These are phyloP conservation scores for Pichia sp. DNA, from an alignment of 1,139 yeast genomes.

Conservation along the genomic window DNA sequence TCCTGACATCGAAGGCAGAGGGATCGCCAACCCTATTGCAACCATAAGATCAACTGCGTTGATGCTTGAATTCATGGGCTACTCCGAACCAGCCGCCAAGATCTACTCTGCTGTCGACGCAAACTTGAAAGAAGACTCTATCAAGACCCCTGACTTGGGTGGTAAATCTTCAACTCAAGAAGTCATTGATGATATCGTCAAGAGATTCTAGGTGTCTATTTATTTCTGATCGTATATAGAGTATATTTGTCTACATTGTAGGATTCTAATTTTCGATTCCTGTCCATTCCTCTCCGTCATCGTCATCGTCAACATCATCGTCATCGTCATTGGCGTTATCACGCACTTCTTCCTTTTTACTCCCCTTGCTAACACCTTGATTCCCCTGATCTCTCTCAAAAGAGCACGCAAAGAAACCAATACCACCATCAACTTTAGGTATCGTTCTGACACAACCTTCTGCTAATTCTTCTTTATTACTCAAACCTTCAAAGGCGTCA, in stretches of 20 bases:
- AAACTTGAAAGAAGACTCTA: slow-evolving; percentile 71
- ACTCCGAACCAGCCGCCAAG: slow-evolving; percentile 82
- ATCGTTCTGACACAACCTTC: slow-evolving; percentile 82
- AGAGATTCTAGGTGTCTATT: slow-evolving; percentile 38
- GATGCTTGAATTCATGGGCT: slow-evolving; percentile 95
- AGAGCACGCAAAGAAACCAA: slow-evolving; percentile 93
- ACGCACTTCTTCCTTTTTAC: too few relatives aligned
- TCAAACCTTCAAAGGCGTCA: slow-evolving; percentile 55
- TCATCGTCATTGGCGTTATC: too few relatives aligned
- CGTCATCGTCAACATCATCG: slow-evolving; percentile 5
- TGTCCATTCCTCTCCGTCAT: slow-evolving; percentile 11
- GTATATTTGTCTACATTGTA: neutral
- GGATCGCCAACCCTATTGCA: slow-evolving; percentile 94
- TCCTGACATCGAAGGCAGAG: slow-evolving; percentile 95
- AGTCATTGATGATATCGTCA: slow-evolving; percentile 76
- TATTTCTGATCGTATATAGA: slow-evolving; percentile 1
- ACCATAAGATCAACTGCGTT: slow-evolving; percentile 96
- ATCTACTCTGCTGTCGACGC: slow-evolving; percentile 95
- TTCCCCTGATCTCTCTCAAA: slow-evolving; percentile 53
- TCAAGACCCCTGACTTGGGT: slow-evolving; percentile 93
- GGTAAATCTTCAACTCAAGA: slow-evolving; percentile 83
- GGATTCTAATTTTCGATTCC: slow-evolving; percentile 6
- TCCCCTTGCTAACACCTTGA: too few relatives aligned
- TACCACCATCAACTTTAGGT: slow-evolving; percentile 86
- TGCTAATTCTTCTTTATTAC: slow-evolving; percentile 52